Conservation (phyloP, 1,284 basidiomycete genomes). For the Peniophora sp. region DNA sequence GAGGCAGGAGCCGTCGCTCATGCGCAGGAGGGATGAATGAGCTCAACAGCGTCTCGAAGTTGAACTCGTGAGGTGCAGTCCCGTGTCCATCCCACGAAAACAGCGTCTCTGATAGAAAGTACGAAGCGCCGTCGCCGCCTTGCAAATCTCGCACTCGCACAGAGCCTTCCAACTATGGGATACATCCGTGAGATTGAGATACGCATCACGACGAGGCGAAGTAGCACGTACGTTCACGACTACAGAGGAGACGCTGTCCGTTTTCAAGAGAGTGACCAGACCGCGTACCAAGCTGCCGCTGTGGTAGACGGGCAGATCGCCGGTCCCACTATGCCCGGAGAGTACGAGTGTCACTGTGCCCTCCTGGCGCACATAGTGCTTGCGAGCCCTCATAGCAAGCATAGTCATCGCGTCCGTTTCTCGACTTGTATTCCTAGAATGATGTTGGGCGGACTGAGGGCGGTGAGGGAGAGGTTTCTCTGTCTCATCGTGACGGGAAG, state of each 20-base stretch:
- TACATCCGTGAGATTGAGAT: not conserved
- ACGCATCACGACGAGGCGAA: not conserved
- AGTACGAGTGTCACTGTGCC: constrained; percentile 11
- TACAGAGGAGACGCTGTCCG: constrained; percentile 9
- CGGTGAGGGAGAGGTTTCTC: too few species aligned
- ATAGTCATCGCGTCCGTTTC: not conserved
- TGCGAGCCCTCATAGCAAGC: not conserved
- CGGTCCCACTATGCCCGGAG: constrained; percentile 10
- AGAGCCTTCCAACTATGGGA: constrained; percentile 6
- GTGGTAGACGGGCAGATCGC: constrained; percentile 12
- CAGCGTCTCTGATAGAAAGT: constrained; percentile 5
- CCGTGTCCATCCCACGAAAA: constrained; percentile 5
- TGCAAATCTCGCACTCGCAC: constrained; percentile 8
- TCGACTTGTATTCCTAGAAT: too few species aligned
- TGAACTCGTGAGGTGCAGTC: constrained; percentile 6
- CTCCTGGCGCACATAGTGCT: constrained; percentile 13
- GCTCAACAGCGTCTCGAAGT: constrained; percentile 5
- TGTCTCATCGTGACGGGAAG: too few species aligned
- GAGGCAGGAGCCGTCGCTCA: constrained; percentile 6
- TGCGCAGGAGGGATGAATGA: not conserved
- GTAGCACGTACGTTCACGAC: constrained; percentile 10
- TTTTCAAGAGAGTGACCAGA: constrained; percentile 13
- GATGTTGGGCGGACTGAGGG: too few species aligned
- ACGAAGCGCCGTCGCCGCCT: constrained; percentile 3
- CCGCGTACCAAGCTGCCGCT: constrained; percentile 15